Base-by-base conservation (phyloP, 2,329 filamentous ascomycete genomes). In the Neopestalotiopsis clavispora region DNA sequence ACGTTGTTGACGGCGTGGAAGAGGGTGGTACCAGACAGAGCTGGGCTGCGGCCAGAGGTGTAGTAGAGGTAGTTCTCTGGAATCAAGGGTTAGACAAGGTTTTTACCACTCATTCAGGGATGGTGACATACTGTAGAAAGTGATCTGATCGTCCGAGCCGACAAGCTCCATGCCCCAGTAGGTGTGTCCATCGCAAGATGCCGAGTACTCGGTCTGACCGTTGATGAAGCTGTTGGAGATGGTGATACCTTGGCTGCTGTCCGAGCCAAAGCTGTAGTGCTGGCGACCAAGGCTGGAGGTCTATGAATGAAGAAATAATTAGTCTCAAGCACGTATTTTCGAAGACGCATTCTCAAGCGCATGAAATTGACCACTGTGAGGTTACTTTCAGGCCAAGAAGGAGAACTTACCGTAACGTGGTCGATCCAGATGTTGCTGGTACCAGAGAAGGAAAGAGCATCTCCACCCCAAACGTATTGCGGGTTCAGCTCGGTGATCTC, bases 391-490 rank as follows among this genome's bases (percentile, higher is more conserved):
- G 45, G n/a, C 7, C 6, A 7, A n/a, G 45, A n/a, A 52, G 9
- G 13, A 17, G 14, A 3, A 61, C 59, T 28, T 40, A 61, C 59
- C 9, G 59, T 61, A 42, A 73, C 69, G 61, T 75, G 74, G 34
- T 75, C 73, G 30, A 75, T 74, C 74, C 74, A 75, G 5, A 75
- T 69, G 42, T 82, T 70, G 70, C 85, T 83, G n/a, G 80, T 75
- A 59, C 81, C 79, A 67, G 86, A 79, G 7, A 61, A 40, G 4
- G 59, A 42, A 7, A 89, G 85, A 56, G 83, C 86, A 74, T 88
- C 86, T 66, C 86, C 86, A 66, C 86, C 86, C 86, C 86, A 88
- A 72, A 89, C 84, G 72, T 87, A 86, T 74, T 85, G 73, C 17
- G 85, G 81, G 80, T 89, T 88, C 65, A 89, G 78, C 60, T 86